A percentile compares a stretch with the other conserved stretches of the same genome.
Conservation (phyloP, 768 basidiomycete species). For the Dentipellis fragilis region DNA sequence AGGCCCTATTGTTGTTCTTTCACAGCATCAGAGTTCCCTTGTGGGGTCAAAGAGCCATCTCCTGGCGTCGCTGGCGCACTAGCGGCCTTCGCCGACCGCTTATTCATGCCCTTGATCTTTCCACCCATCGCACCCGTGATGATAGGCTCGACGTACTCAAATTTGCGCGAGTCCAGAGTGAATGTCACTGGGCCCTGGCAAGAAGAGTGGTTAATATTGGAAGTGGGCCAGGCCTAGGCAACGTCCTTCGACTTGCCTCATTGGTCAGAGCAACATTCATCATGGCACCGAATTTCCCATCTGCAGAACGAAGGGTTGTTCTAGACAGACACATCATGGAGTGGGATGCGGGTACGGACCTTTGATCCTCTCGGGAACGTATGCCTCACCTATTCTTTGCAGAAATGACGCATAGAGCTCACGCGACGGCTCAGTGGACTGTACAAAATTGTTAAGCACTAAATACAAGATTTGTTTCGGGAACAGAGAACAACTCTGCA, state of each 20-base stretch:
- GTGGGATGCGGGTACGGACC: constrained; percentile 34
- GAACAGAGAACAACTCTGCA: neutral
- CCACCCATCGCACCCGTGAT: too few relatives aligned
- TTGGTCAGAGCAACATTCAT: constrained; percentile 86
- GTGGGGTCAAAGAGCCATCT: too few relatives aligned
- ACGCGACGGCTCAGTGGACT: constrained; percentile 62
- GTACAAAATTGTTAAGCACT: constrained; percentile 1
- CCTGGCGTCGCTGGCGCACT: too few relatives aligned
- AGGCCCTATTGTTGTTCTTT: too few relatives aligned
- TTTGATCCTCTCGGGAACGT: constrained; percentile 70
- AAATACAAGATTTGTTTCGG: neutral
- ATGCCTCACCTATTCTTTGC: constrained; percentile 50
- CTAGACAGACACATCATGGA: constrained; percentile 5
- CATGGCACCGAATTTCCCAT: constrained; percentile 94
- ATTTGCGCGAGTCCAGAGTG: constrained; percentile 74
- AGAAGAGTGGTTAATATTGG: neutral
- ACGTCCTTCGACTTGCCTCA: constrained; percentile 43
- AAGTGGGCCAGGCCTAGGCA: constrained; percentile 4
- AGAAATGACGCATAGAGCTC: constrained; percentile 67
- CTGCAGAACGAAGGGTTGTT: constrained; percentile 28
- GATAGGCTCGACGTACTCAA: constrained; percentile 42
- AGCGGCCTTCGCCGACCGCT: too few relatives aligned
- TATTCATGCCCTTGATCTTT: too few relatives aligned
- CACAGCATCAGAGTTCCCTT: too few relatives aligned
- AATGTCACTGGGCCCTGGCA: constrained; percentile 76